Conservation (phyloP, 345 rosid species). For the Euclidium syriacum region DNA sequence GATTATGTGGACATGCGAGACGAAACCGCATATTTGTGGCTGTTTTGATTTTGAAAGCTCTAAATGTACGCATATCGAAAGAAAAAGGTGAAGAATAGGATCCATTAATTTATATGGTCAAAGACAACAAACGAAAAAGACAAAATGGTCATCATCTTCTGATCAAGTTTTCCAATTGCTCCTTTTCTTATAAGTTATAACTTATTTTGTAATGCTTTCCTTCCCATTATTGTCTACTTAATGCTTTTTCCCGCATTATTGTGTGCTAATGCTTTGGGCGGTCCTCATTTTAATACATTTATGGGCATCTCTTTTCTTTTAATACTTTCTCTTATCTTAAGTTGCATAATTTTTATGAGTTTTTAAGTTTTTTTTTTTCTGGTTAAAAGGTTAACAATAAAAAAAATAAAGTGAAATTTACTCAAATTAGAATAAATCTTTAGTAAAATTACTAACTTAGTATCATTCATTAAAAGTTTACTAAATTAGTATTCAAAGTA, state of each 20-base stretch:
- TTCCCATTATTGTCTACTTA: constrained; percentile 11
- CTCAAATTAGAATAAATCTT: too few relatives aligned
- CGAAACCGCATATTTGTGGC: constrained; percentile 14
- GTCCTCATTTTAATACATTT: constrained; percentile 16
- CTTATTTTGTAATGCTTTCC: constrained; percentile 22
- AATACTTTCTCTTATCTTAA: constrained; percentile 5
- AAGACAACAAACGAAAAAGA: constrained; percentile 23
- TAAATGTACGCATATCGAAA: constrained; percentile 7
- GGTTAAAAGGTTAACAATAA: too few relatives aligned
- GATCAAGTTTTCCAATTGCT: constrained; percentile 17
- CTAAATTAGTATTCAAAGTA: too few relatives aligned
- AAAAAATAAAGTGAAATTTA: too few relatives aligned
- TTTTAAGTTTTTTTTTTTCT: neutral
- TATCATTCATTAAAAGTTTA: too few relatives aligned
- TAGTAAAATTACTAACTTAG: too few relatives aligned
- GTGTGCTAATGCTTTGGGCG: constrained; percentile 26
- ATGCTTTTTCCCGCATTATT: constrained; percentile 22
- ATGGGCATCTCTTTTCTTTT: constrained; percentile 7
- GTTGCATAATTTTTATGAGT: neutral
- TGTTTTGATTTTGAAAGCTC: constrained; percentile 3
- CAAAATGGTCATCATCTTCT: constrained; percentile 14
- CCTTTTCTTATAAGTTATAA: constrained; percentile 15
- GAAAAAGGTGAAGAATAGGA: constrained; percentile 19
- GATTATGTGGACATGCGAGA: neutral
- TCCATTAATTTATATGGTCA: constrained; percentile 29